These are phyloP conservation scores for Exidia glandulosa DNA, from an alignment of 768 basidiomycete genomes.

Conservation along the genomic window DNA sequence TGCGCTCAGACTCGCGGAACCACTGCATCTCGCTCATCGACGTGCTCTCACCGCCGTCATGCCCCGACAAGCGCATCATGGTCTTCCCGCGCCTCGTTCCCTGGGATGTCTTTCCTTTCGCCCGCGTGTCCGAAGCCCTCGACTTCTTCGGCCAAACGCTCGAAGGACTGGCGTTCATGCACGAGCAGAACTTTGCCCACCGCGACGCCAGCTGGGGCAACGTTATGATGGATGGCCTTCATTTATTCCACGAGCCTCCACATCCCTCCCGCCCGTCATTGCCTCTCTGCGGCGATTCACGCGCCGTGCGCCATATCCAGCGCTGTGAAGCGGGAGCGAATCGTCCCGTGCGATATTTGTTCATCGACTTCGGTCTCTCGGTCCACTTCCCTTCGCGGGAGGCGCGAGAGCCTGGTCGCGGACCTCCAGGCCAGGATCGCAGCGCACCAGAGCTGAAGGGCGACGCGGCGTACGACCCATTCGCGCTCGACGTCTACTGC, in stretches of 20 bases:
- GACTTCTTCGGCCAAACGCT: constrained; percentile 14
- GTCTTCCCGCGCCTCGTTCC: constrained; percentile 13
- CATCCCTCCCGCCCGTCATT: constrained; percentile 2
- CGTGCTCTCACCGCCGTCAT: constrained; percentile 11
- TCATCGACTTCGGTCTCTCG: constrained; percentile 26
- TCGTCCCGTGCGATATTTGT: constrained; percentile 27
- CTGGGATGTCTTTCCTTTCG: constrained; percentile 14
- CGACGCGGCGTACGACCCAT: constrained; percentile 2
- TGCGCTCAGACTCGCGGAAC: constrained; percentile 10
- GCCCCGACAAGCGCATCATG: constrained; percentile 13
- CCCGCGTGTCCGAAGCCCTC: constrained; percentile 15
- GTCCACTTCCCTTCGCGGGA: constrained; percentile 9
- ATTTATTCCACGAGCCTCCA: constrained; percentile 3
- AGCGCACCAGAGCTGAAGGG: not conserved
- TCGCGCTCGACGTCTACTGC: constrained; percentile 4
- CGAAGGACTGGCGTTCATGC: constrained; percentile 16
- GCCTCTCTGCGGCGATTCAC: not conserved
- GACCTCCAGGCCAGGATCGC: not conserved
- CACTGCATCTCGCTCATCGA: constrained; percentile 14
- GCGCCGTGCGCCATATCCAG: not conserved
- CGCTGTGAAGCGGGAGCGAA: not conserved
- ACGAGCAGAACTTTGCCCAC: constrained; percentile 12
- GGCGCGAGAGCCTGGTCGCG: not conserved
- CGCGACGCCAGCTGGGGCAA: constrained; percentile 5
- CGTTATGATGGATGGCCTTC: constrained; percentile 6